Conservation (phyloP, 2,329 filamentous ascomycete species). For the Colletotrichum sidae region DNA sequence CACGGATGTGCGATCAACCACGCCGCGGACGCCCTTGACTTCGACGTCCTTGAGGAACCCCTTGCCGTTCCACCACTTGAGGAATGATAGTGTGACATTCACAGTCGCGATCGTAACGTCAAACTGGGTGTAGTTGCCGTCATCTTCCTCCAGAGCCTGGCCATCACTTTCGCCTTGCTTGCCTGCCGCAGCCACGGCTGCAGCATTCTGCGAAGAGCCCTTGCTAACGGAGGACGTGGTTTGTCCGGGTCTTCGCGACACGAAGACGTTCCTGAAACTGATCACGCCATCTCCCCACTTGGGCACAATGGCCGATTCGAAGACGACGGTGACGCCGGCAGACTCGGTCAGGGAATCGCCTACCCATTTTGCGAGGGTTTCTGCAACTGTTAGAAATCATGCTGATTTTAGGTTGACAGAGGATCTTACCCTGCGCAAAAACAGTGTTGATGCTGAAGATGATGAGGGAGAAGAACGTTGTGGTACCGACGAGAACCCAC, state of each 20-base stretch:
- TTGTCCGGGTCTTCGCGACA: constrained; percentile 90
- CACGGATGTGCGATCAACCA: constrained; percentile 90
- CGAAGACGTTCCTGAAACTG: constrained; percentile 95
- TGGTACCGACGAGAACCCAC: constrained; percentile 97
- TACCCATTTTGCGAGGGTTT: constrained; percentile 92
- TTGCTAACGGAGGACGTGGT: constrained; percentile 87
- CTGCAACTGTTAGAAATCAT: constrained; percentile 53
- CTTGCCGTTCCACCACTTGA: constrained; percentile 99
- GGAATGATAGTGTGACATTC: constrained; percentile 94
- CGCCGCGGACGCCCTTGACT: constrained; percentile 91
- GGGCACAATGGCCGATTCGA: constrained; percentile 97
- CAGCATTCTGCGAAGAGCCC: constrained; percentile 86
- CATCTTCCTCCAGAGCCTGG: constrained; percentile 71
- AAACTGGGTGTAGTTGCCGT: constrained; percentile 98
- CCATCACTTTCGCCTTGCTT: constrained; percentile 63
- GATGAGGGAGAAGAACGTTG: constrained; percentile 92
- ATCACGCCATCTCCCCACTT: constrained; percentile 97
- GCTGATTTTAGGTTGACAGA: not conserved
- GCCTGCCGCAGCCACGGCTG: constrained; percentile 84
- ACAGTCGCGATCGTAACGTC: constrained; percentile 95
- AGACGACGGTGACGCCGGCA: constrained; percentile 92
- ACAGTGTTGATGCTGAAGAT: constrained; percentile 96
- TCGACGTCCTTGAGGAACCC: constrained; percentile 92
- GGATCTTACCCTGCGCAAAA: constrained; percentile 82
- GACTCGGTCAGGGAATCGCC: constrained; percentile 96